These are phyloP conservation scores for Gregarina niphandrodes DNA, from an alignment of 169 alveolate genomes.

Conservation along the genomic window DNA sequence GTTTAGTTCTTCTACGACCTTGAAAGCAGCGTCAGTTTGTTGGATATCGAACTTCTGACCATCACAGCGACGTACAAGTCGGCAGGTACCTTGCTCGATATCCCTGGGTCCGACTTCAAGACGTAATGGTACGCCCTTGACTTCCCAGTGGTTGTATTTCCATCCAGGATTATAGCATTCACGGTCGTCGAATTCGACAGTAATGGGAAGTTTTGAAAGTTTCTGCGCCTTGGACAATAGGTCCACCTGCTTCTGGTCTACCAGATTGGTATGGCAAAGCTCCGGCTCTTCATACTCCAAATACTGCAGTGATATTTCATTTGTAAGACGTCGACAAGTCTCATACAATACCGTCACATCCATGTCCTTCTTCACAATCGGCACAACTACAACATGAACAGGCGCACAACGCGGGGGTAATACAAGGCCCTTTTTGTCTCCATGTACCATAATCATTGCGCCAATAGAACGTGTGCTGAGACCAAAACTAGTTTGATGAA, in stretches of 20 bases:
- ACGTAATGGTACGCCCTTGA: conserved; percentile 94
- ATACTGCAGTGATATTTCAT: conserved; percentile 12
- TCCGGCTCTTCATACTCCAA: conserved; percentile 13
- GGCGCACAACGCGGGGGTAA: conserved; percentile 91
- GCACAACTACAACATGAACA: conserved; percentile 76
- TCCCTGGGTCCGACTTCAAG: conserved; percentile 92
- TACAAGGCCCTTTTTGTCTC: conserved; percentile 90
- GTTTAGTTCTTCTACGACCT: conserved; percentile 17
- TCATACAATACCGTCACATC: conserved; percentile 12
- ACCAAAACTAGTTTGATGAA: not conserved
- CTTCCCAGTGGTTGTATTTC: conserved; percentile 97
- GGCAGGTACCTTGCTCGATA: conserved; percentile 54
- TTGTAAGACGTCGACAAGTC: conserved; percentile 1
- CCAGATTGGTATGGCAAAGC: conserved; percentile 26
- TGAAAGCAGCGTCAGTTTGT: conserved; percentile 18
- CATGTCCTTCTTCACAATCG: conserved; percentile 54
- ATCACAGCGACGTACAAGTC: conserved; percentile 59
- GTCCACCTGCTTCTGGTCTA: conserved; percentile 35
- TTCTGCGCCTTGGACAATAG: not conserved
- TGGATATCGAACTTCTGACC: conserved; percentile 32
- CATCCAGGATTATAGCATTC: conserved; percentile 93
- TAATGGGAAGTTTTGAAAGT: not conserved
- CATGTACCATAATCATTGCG: conserved; percentile 79
- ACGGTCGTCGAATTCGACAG: conserved; percentile 60
- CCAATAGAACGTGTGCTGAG: conserved; percentile 18